phyloP scores from a whole-genome alignment of 2,329 filamentous ascomycete species.

The Macrophomina tecta region DNA sequence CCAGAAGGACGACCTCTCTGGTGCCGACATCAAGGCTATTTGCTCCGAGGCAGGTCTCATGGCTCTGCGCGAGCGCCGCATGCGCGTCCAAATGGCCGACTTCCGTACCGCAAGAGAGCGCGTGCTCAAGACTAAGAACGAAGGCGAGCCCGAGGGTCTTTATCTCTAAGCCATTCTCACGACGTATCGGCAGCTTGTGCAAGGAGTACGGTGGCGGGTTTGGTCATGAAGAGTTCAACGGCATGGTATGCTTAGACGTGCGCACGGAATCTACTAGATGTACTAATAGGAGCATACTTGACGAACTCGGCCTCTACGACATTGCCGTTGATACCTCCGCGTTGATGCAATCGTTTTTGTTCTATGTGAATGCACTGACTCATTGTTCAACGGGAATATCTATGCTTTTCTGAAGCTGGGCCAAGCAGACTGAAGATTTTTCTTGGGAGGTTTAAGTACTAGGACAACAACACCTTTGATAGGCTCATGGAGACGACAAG shows the following conservation, averaged over 20 bases:
- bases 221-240: background rate
- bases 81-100: conserved; percentile 99
- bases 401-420: too few species aligned
- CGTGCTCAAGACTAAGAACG: conserved; percentile 97
- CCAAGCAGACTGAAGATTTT: too few species aligned
- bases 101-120: conserved; percentile 91
- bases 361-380: too few species aligned
- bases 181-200: background rate
- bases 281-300: conserved; percentile 18
- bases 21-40: conserved; percentile 98
- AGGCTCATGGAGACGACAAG: too few species aligned
- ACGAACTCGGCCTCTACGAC: conserved; percentile 8
- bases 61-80: conserved; percentile 90
- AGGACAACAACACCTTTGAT: too few species aligned
- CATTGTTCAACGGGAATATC: too few species aligned
- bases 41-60: conserved; percentile 96
- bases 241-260: conserved; percentile 23
- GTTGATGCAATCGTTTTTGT: background rate
- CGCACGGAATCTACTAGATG: conserved; percentile 10
- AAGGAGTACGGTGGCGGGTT: background rate
- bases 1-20: conserved; percentile 96
- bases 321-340: conserved; percentile 13
- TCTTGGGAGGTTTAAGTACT: too few species aligned
- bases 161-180: conserved; percentile 74
- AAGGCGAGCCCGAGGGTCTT: conserved; percentile 96